Evolutionary conservation across 2,329 filamentous ascomycete species (phyloP).

Genomic region (Fusarium incarnatum): DNA sequence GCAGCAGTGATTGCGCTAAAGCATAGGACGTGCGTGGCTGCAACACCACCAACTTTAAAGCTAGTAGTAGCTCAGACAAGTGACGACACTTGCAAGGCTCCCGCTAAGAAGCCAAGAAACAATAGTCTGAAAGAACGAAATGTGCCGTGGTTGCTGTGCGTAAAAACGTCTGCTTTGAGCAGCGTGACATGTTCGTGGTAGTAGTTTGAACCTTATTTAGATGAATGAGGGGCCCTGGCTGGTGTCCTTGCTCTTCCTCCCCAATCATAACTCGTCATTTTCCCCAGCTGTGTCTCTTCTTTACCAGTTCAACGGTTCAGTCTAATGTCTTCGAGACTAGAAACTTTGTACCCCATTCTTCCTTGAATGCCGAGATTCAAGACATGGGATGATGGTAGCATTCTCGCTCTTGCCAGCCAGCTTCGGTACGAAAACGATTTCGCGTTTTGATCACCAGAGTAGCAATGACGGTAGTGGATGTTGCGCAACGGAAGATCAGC

Average conservation of each 20-base stretch:
- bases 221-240: constrained; percentile 34
- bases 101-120: neutral
- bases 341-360: constrained; percentile 10
- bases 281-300: constrained; percentile 10
- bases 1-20: neutral
- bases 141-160: neutral
- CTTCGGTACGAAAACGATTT: constrained; percentile 18
- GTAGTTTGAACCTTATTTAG: constrained; percentile 41
- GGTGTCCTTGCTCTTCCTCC: constrained; percentile 15
- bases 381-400: constrained; percentile 23
- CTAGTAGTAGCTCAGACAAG: neutral
- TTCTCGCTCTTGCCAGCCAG: constrained; percentile 17
- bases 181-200: constrained; percentile 26
- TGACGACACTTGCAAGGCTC: neutral
- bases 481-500: constrained; percentile 6
- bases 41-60: constrained; percentile 4
- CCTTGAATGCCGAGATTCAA: constrained; percentile 29
- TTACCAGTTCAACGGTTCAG: constrained; percentile 30
- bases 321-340: constrained; percentile 3
- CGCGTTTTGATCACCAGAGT: constrained; percentile 1
- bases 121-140: constrained; percentile 7
- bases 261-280: constrained; percentile 36
- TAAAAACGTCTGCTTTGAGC: constrained; percentile 12
- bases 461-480: neutral
- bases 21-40: neutral